Evolutionary conservation across 768 basidiomycete genomes (phyloP), one percentile per base, ranked within the genome.

Genomic region (Saitozyma podzolica): DNA sequence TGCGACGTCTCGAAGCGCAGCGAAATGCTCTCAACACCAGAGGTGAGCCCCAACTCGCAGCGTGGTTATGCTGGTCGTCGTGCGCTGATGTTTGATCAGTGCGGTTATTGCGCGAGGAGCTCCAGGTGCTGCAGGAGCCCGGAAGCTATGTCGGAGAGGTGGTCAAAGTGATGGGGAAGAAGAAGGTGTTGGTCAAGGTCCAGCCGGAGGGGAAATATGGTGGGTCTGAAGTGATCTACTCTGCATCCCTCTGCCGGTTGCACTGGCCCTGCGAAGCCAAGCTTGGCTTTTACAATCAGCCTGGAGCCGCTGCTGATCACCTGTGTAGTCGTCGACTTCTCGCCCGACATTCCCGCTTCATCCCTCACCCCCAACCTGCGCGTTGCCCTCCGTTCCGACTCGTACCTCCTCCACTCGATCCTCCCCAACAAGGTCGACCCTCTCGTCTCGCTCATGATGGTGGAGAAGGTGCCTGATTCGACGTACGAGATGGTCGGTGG

Each of bases 401-500:
- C 88, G 3, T 97, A 98, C 81, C 91, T 91, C 51, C 89, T 98
- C 65, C 95, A 98, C 85, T 92, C 91, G 80, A 90, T 98, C 70
- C 83, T 98, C 0, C 93, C 93, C 0, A 96, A 93, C 83, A 97
- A 99, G 82, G 90, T 97, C 72, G 96, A 97, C 80, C 95, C 96
- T 5, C 87, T 98, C 47, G 94, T 98, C 40, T 96, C 93, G 17
- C 86, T 98, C 66, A 98, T 98, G 96, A 97, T 98, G 94, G 95
- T 98, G 10, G 95, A 99, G 82, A 99, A 99, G 80, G 95, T 98
- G 0, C 95, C 95, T 0, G 95, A 98, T 80, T 92, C 90, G 80
- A 98, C 96, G 40, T 99, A 99, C 81, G 96, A 98, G 81, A 97
- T 98, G 94, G 95, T 99, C 64, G 96, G 96, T 19, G 95, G 95